Percentiles rank a stretch among this genome's conserved stretches.
Evolutionary conservation across 2,329 filamentous ascomycete species (phyloP).

Genomic region (Hymenoscyphus occultus): DNA sequence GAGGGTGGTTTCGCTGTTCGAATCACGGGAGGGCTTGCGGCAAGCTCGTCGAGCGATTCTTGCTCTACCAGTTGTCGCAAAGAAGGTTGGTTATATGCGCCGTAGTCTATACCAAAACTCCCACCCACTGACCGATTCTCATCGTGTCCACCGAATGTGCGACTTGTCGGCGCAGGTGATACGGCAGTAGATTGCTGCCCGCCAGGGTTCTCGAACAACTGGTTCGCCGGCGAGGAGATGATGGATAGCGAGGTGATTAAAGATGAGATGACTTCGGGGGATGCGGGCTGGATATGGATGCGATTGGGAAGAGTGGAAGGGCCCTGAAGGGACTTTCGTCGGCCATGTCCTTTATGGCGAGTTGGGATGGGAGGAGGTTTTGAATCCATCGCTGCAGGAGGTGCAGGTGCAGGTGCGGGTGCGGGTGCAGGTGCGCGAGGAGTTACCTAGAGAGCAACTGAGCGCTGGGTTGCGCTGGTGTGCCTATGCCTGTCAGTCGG

Average conservation of each 20-base stretch:
- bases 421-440: slow-evolving; percentile 14
- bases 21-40: slow-evolving; percentile 67
- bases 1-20: slow-evolving; percentile 80
- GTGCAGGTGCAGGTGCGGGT: slow-evolving; percentile 17
- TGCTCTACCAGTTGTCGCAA: slow-evolving; percentile 49
- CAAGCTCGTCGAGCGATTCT: slow-evolving; percentile 55
- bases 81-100: slow-evolving; percentile 55
- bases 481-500: slow-evolving; percentile 5
- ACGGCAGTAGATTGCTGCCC: slow-evolving; percentile 34
- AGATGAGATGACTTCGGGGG: slow-evolving; percentile 68
- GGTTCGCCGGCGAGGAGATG: slow-evolving; percentile 64
- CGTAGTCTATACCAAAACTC: slow-evolving; percentile 71
- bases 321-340: slow-evolving; percentile 33
- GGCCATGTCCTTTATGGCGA: slow-evolving; percentile 31
- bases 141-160: slow-evolving; percentile 26
- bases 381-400: slow-evolving; percentile 30
- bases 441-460: slow-evolving; percentile 15
- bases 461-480: slow-evolving; percentile 12
- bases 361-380: slow-evolving; percentile 33
- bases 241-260: slow-evolving; percentile 68
- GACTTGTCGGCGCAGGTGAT: slow-evolving; percentile 40
- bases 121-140: slow-evolving; percentile 32
- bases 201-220: slow-evolving; percentile 62
- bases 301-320: slow-evolving; percentile 32
- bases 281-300: slow-evolving; percentile 36